Evolutionary conservation across 2,329 filamentous ascomycete species (phyloP), one percentile per base, ranked within the genome.

Genomic region (Fusarium udum): DNA sequence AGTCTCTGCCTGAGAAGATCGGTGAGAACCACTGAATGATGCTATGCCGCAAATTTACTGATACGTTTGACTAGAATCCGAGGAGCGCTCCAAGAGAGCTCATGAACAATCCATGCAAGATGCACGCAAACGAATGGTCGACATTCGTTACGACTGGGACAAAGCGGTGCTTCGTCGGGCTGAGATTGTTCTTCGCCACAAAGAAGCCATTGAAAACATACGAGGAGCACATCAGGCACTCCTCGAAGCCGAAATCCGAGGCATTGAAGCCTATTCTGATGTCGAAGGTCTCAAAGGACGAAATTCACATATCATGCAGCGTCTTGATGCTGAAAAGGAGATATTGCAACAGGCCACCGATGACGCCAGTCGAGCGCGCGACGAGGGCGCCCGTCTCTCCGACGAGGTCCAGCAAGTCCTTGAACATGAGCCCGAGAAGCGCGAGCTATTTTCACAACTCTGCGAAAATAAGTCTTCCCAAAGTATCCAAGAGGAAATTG

Each of bases 231-330:
- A 93, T 59, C 86, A 91, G 51, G 87, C 88, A 20, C 83, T 94
- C 16, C 82, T 95, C 22, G 91, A 95, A 76, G 90, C 89, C 4
- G 88, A 93, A 74, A 86, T 98, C 49, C 87, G 90, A 69, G 84
- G 89, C 2, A 88, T 97, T 36, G 96, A 99, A 84, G 95, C 94
- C 3, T 81, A 86, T n/a, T 98, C 95, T 0, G 96, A 99, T 77
- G 82, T 92, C 6, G 86, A 90, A 49, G 88, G 89, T 11, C 85
- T 98, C n/a, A 88, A 89, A 75, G 84, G 85, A 22, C 91, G 91
- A 65, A 94, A 94, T 75, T 76, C 81, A 14, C 85, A 89, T 53
- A 89, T 94, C 65, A 85, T 87, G 61, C 78, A 84, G 46, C 81
- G 83, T 48, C 84, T 92, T 8, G 84, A 88, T 28, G 79, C 82